Base-by-base conservation (phyloP, 441 rosid species). In the Theobroma grandiflorum region DNA sequence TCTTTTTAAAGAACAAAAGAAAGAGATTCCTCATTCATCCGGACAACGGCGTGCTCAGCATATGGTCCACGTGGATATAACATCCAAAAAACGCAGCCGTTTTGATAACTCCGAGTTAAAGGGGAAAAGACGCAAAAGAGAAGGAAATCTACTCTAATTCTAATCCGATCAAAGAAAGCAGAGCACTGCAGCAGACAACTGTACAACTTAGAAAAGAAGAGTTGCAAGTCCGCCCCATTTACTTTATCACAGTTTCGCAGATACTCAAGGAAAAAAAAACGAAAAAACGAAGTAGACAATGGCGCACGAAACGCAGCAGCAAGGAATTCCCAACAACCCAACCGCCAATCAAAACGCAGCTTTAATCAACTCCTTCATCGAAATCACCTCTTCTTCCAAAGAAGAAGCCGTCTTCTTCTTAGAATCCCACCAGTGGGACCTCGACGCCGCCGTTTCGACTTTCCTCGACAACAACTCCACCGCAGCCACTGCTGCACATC, bases 401-500 rank as follows among this genome's bases (percentile, higher is more conserved):
- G 90, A 91, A 79, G 97, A 95, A 88, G 99, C 98, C 59, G 68
- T 78, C 63, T 94, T 95, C 87, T 95, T 87, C 90, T 87, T 95
- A 15, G 99, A 95, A 84, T 87, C 91, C 72, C 98, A 95, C 82
- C 91, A 86, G 57, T 95, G 96, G 95, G 89, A 94, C 88, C 91
- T 95, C 22, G 99, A 93, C 86, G 81, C 96, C 55, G 98, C 99
- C 81, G 93, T 93, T 78, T 91, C 98, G 6, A 90, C 98, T 47
- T 95, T 95, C 90, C 84, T 95, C 43, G 99, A 95, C 86, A 87
- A 77, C 88, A 65, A 79, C 14, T 77, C 85, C 15, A 26, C 76
- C 52, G 80, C 81, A 45, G 38, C 18, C 15, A 26, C 76, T 47
- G 80, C 81, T 50, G 43, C 18, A 0, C 50, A 37, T 0, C 47